Base-by-base conservation (phyloP, 805 yeast genomes). In the Starmerella davenportii region DNA sequence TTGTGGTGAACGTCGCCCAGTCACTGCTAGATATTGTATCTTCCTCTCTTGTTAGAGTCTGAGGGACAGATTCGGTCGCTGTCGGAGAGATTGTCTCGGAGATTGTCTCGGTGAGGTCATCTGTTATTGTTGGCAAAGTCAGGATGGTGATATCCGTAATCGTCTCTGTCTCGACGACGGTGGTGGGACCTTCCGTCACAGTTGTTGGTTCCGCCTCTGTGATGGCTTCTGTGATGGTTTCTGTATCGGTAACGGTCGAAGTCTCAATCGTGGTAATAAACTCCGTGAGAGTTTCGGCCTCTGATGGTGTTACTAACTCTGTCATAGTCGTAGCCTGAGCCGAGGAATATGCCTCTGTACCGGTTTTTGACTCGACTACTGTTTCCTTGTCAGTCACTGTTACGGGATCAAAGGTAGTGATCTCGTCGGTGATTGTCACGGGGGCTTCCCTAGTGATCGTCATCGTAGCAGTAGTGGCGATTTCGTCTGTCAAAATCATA, bases 171-270 rank as follows among this genome's bases (percentile, higher is more conserved):
- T 16, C 27, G 4, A 23, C 28, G 5, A 34, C 21, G 5, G 43
- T 41, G 30, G 35, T 25, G 15, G 25, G n/a, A 17, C 13, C 40
- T 2, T 38, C 31, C n/a, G 43, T 15, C 28, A 25, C 28, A 14
- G 28, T 25, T 25, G 28, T 25, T 14, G 28, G 28, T 25, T 11
- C 28, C 11, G 11, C 13, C 13, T 14, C 14, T 25, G 28, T 25
- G 28, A 25, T 14, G 28, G 14, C 28, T 14, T 25, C 28, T 25
- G 28, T 25, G 28, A 25, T n/a, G n/a, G n/a, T n/a, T n/a, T n/a
- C n/a, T n/a, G n/a, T n/a, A n/a, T n/a, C n/a, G n/a, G n/a, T n/a
- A n/a, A n/a, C n/a, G n/a, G n/a, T n/a, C n/a, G n/a, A n/a, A n/a
- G n/a, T n/a, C n/a, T n/a, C n/a, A n/a, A n/a, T n/a, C n/a, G n/a